Percentiles rank a stretch among this genome's conserved stretches.
These are phyloP conservation scores for Aspergillus sp. DNA, from an alignment of 2,329 filamentous ascomycete genomes.

Conservation along the genomic window DNA sequence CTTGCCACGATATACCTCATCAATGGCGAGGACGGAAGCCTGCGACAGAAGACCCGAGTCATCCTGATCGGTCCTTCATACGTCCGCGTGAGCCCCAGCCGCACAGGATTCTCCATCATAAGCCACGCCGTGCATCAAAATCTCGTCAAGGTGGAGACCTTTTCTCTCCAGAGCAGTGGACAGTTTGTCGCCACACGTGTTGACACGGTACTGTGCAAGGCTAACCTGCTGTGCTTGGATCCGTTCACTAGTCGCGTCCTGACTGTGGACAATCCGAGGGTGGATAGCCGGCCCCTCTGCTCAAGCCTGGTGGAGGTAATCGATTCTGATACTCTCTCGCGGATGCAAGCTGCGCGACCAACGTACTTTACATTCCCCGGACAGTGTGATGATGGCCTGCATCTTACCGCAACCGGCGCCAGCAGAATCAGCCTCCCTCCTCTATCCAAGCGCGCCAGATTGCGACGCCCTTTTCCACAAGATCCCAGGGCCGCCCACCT, in stretches of 20 bases:
- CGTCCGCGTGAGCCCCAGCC: not conserved
- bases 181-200: not conserved
- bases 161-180: not conserved
- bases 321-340: not conserved
- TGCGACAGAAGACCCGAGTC: not conserved
- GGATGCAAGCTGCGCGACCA: not conserved
- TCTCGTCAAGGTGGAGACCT: not conserved
- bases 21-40: not conserved
- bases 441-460: not conserved
- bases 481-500: not conserved
- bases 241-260: not conserved
- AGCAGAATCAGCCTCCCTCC: not conserved
- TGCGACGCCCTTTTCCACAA: not conserved
- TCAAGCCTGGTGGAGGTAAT: not conserved
- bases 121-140: not conserved
- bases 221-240: not conserved
- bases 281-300: not conserved
- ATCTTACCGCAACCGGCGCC: not conserved
- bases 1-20: not conserved
- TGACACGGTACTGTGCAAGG: not conserved
- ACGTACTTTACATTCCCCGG: not conserved
- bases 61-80: not conserved
- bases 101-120: not conserved
- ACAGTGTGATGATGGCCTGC: not conserved
- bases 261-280: no score